A percentile compares a stretch with the other conserved stretches of the same genome.
Evolutionary conservation across 1,284 basidiomycete species (phyloP).

Genomic region (Sporisorium graminicola): DNA sequence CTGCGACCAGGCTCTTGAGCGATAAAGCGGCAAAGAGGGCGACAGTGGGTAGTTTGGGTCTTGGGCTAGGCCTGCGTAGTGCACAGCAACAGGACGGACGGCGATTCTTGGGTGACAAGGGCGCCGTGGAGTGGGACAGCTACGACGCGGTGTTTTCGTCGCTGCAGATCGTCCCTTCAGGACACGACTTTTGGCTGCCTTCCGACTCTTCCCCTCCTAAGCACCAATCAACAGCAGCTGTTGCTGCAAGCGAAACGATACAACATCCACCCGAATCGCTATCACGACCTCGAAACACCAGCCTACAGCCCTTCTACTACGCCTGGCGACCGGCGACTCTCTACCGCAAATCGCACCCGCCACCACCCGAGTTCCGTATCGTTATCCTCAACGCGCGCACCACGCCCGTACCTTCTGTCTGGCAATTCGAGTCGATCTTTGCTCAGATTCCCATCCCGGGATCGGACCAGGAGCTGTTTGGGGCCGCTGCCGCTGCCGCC

Average conservation of each 20-base stretch:
- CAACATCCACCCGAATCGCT: neutral
- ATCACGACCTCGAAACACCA: neutral
- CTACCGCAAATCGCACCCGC: constrained; percentile 83
- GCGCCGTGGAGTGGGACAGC: constrained; percentile 28
- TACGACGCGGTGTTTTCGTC: constrained; percentile 46
- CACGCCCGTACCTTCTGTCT: constrained; percentile 38
- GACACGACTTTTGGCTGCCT: constrained; percentile 72
- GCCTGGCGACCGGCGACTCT: constrained; percentile 89
- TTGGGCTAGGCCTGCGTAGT: constrained; percentile 1
- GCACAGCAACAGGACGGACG: constrained; percentile 20
- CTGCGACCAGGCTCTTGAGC: neutral
- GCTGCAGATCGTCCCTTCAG: constrained; percentile 81
- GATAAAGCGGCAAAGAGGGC: neutral
- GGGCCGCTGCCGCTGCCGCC: neutral
- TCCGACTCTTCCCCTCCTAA: constrained; percentile 2
- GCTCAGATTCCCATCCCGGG: constrained; percentile 55
- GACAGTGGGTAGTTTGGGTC: constrained; percentile 12
- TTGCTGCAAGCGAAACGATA: neutral
- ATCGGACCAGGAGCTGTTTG: constrained; percentile 33
- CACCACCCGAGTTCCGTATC: constrained; percentile 86
- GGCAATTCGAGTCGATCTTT: constrained; percentile 59
- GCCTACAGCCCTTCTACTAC: constrained; percentile 79
- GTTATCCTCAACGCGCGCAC: constrained; percentile 74
- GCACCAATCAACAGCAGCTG: neutral
- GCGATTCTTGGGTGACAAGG: constrained; percentile 26